phyloP scores from a whole-genome alignment of 305 asterid genomes.

The Monarda citriodora region DNA sequence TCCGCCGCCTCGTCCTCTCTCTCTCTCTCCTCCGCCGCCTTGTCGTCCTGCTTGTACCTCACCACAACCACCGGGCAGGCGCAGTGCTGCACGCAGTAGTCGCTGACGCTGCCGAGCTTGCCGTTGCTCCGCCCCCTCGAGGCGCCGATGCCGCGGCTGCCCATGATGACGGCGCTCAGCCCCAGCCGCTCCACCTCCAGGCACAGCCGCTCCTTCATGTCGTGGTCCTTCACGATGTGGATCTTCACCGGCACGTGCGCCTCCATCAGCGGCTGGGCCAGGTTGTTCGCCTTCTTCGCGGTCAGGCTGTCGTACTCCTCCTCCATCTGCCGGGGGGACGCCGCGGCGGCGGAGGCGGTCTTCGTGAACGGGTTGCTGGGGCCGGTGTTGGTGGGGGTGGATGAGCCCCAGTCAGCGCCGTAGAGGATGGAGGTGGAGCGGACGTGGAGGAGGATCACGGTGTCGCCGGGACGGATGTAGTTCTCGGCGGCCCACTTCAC shows the following conservation, averaged over 20 bases:
- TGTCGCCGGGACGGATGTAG: constrained; percentile 43
- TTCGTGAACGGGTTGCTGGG: constrained; percentile 9
- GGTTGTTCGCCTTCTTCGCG: constrained; percentile 26
- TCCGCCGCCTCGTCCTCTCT: neutral
- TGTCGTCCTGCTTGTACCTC: constrained; percentile 28
- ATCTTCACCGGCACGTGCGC: constrained; percentile 39
- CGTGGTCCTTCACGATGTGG: constrained; percentile 44
- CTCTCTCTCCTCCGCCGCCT: neutral
- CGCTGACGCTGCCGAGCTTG: constrained; percentile 39
- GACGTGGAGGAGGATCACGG: constrained; percentile 42
- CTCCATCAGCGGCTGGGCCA: constrained; percentile 35
- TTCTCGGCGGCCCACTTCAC: constrained; percentile 42
- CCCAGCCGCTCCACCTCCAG: constrained; percentile 44
- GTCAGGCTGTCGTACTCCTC: constrained; percentile 33
- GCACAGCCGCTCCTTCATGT: constrained; percentile 44
- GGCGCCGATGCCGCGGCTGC: constrained; percentile 43
- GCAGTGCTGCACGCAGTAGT: constrained; percentile 45
- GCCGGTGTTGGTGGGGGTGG: constrained; percentile 29
- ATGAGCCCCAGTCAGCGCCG: constrained; percentile 48
- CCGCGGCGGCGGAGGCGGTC: constrained; percentile 22
- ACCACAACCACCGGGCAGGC: constrained; percentile 43
- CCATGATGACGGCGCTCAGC: constrained; percentile 37
- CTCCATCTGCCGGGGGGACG: constrained; percentile 24
- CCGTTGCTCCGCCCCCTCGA: constrained; percentile 22
- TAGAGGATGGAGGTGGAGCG: constrained; percentile 41